These are phyloP conservation scores for Candida mattraensis DNA, from an alignment of 805 yeast species.

Conservation along the genomic window DNA sequence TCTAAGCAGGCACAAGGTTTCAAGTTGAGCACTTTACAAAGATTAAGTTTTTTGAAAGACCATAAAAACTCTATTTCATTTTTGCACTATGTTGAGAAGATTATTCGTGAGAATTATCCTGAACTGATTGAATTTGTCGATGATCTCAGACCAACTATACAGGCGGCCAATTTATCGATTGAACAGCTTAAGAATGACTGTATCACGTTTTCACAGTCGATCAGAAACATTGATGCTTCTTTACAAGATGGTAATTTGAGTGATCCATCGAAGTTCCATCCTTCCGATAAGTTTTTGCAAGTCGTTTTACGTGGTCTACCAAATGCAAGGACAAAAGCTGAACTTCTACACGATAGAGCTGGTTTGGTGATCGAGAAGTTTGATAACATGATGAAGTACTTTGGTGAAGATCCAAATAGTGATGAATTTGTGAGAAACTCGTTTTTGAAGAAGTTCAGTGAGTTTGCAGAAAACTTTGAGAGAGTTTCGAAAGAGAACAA, in stretches of 20 bases:
- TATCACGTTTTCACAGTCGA: slow-evolving; percentile 53
- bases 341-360: slow-evolving; percentile 62
- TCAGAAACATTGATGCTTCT: slow-evolving; percentile 72
- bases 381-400: slow-evolving; percentile 70
- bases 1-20: slow-evolving; percentile 92
- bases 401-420: slow-evolving; percentile 78
- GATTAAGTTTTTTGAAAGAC: slow-evolving; percentile 89
- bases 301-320: slow-evolving; percentile 67
- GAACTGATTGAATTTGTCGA: slow-evolving; percentile 72
- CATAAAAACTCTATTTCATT: slow-evolving; percentile 84
- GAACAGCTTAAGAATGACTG: slow-evolving; percentile 83
- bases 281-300: slow-evolving; percentile 68
- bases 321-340: slow-evolving; percentile 70
- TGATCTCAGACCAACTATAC: slow-evolving; percentile 59
- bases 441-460: slow-evolving; percentile 78
- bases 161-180: slow-evolving; percentile 71
- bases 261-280: slow-evolving; percentile 76
- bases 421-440: slow-evolving; percentile 66
- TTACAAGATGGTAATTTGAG: slow-evolving; percentile 83
- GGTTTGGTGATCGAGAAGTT: slow-evolving; percentile 64
- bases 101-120: slow-evolving; percentile 82
- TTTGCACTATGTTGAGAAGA: slow-evolving; percentile 86
- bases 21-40: slow-evolving; percentile 82
- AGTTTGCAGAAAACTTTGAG: slow-evolving; percentile 75
- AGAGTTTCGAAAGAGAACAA: slow-evolving; percentile 78